Conservation (phyloP, 2,329 filamentous ascomycete species). For the Rosellinia necatrix region DNA sequence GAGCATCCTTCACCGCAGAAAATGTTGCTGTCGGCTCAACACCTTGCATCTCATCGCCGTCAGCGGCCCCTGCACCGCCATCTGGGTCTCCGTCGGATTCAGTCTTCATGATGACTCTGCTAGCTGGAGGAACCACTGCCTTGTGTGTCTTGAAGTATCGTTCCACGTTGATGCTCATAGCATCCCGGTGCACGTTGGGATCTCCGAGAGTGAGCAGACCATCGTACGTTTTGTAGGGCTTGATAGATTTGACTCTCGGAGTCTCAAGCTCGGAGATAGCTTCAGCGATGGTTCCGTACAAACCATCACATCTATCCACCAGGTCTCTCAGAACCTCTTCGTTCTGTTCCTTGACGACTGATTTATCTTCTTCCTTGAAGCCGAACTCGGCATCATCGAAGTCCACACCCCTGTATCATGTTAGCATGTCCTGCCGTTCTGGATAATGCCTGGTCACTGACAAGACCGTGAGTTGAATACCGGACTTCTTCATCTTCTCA, state of each 20-base stretch:
- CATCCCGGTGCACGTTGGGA: constrained; percentile 70
- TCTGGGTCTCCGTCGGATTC: constrained; percentile 51
- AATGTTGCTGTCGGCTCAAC: constrained; percentile 56
- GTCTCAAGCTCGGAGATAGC: constrained; percentile 79
- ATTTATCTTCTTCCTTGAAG: constrained; percentile 89
- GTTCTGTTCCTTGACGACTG: constrained; percentile 72
- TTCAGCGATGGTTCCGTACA: constrained; percentile 83
- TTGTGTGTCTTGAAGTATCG: constrained; percentile 86
- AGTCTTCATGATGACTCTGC: constrained; percentile 67
- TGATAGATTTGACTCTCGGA: constrained; percentile 76
- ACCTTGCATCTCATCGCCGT: constrained; percentile 54
- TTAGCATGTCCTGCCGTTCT: constrained; percentile 19
- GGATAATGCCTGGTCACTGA: constrained; percentile 51
- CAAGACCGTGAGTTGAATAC: constrained; percentile 80
- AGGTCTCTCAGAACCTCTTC: constrained; percentile 71
- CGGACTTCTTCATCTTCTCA: constrained; percentile 72
- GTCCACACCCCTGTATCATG: constrained; percentile 72
- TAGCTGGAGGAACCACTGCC: constrained; percentile 75
- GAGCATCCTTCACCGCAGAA: constrained; percentile 73
- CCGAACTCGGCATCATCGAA: constrained; percentile 92
- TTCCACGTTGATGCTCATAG: constrained; percentile 83
- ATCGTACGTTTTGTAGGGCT: constrained; percentile 78
- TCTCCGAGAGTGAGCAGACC: constrained; percentile 82
- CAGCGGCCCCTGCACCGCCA: constrained; percentile 57
- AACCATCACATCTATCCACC: constrained; percentile 69